Evolutionary conservation across 345 rosid genomes (phyloP), one percentile per base, ranked within the genome.

Genomic region (Balakata baccata): DNA sequence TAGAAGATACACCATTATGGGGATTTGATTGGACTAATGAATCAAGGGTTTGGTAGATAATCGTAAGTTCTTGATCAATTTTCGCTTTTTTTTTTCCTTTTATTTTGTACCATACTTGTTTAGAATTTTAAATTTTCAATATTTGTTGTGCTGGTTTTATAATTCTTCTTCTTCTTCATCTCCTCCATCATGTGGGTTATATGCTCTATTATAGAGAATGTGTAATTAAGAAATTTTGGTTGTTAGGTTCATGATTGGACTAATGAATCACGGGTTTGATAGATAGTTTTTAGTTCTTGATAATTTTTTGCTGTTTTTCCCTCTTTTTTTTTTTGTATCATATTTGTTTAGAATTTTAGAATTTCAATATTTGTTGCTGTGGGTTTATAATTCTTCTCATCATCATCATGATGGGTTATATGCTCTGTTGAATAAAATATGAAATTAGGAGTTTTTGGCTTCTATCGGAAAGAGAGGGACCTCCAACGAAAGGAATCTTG

Each of bases 41-140:
- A 63, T 66, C 72, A 34, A 72, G 80, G 61, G 71, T 76, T 70
- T 84, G 77, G 59, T 83, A 86, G 82, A 71, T 73, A 50, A 43
- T 57, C 25, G 81, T 64, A 84, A 82, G 81, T 78, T 66, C 50
- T 56, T 34, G 20, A 14, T 61, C 11, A 49, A 25, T 3, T 29
- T 29, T 29, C 2, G 34, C 34, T 39, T 1, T 18, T 60, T 78
- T n/a, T n/a, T 37, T 6, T 16, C 11, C 11, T 4, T 14, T 6
- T 3, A 46, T 29, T 45, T 3, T 47, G 57, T 13, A 58, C 7
- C 47, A 10, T 34, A 20, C 16, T 25, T 49, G 17, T 34, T 29
- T 51, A 58, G 45, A 68, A 3, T 59, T 6, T 68, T 3, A 16
- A 25, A 46, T 11, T 67, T n/a, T 3, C 29, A 17, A 17, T 0